These are phyloP conservation scores for Globisporangium heterothallicum DNA, from an alignment of 352 stramenopile genomes.

Conservation along the genomic window DNA sequence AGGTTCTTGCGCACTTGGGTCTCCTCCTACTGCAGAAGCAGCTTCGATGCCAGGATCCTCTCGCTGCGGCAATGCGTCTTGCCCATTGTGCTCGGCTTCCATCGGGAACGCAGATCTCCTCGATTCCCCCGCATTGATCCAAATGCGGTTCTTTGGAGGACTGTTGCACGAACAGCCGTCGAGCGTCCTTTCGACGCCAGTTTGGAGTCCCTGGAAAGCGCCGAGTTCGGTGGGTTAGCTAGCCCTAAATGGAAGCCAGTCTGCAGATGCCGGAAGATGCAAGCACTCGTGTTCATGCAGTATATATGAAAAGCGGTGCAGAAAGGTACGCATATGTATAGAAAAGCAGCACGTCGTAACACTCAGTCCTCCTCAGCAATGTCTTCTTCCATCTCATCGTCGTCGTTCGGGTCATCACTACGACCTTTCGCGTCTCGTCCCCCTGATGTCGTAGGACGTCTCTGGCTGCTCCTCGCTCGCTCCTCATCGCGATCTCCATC, in stretches of 20 bases:
- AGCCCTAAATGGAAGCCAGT: no score
- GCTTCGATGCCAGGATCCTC: no score
- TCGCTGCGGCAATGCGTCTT: neutral
- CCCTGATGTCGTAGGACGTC: constrained; percentile 8
- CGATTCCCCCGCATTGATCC: no score
- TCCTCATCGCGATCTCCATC: constrained; percentile 10
- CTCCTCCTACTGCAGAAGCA: no score
- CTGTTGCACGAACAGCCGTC: neutral
- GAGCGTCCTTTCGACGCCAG: neutral
- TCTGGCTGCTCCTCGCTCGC: constrained; percentile 15
- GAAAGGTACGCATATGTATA: neutral
- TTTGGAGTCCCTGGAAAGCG: neutral
- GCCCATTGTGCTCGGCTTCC: neutral
- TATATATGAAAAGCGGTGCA: neutral
- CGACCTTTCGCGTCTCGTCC: constrained; percentile 26
- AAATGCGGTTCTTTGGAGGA: no score
- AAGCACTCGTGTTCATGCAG: no score
- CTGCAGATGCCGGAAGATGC: no score
- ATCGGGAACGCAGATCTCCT: no score
- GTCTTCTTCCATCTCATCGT: constrained; percentile 79
- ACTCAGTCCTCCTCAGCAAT: constrained; percentile 63
- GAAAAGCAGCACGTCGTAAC: neutral
- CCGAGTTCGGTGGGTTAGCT: neutral
- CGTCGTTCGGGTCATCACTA: constrained; percentile 30
- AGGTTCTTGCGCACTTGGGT: no score